Conservation (phyloP, 2,329 filamentous ascomycete genomes). For the Chrysoporthe cubensis region DNA sequence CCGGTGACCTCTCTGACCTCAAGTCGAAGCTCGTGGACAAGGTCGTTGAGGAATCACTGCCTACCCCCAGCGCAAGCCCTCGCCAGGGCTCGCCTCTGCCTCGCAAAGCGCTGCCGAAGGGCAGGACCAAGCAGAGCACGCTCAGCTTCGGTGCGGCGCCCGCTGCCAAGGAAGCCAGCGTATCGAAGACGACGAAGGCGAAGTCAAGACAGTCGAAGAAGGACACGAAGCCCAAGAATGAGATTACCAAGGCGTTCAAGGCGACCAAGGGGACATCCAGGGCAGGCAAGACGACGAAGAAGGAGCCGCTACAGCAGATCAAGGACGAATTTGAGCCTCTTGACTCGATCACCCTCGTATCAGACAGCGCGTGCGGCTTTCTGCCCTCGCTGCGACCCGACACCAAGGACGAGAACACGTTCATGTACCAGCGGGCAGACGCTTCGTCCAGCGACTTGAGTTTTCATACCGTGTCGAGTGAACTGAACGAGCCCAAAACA, state of each 20-base stretch:
- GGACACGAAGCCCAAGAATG: constrained; percentile 44
- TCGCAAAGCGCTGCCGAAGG: constrained; percentile 41
- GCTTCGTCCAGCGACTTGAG: constrained; percentile 24
- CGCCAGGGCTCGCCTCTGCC: constrained; percentile 47
- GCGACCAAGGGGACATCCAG: constrained; percentile 43
- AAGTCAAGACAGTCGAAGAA: constrained; percentile 27
- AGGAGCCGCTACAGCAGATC: constrained; percentile 32
- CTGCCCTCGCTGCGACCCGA: constrained; percentile 35
- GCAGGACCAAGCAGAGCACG: constrained; percentile 56
- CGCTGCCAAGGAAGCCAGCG: constrained; percentile 35
- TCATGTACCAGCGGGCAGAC: constrained; percentile 20
- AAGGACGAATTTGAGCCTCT: constrained; percentile 33
- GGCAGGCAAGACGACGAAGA: constrained; percentile 28
- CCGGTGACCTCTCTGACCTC: constrained; percentile 32
- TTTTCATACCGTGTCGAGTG: constrained; percentile 28
- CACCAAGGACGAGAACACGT: constrained; percentile 32
- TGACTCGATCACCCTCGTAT: constrained; percentile 32
- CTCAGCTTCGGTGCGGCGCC: constrained; percentile 47
- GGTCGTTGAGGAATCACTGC: constrained; percentile 52
- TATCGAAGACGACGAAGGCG: constrained; percentile 38
- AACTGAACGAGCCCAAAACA: constrained; percentile 17
- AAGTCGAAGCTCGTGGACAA: constrained; percentile 48
- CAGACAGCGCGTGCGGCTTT: constrained; percentile 22
- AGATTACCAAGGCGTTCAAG: constrained; percentile 49
- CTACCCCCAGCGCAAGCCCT: constrained; percentile 62